Percentiles rank a stretch among this genome's conserved stretches.
Evolutionary conservation across 768 basidiomycete species (phyloP).

Genomic region (Boletus rex-veris): DNA sequence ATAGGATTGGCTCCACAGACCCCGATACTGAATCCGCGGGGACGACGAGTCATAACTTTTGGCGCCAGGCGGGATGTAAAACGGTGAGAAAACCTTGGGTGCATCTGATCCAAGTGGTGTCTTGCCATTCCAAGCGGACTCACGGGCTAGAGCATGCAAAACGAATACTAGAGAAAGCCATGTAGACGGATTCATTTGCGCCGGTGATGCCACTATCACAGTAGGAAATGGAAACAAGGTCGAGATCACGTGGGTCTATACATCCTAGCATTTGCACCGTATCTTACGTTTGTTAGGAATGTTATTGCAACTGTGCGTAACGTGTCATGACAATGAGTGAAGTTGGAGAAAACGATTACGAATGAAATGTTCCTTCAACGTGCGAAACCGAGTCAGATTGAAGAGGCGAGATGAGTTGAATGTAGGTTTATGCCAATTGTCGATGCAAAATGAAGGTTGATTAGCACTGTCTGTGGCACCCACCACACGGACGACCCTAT

Average conservation of each 20-base stretch:
- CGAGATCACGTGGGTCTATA: conserved; percentile 21
- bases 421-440: conserved; percentile 28
- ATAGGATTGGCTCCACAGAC: conserved; percentile 54
- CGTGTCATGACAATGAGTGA: conserved; percentile 27
- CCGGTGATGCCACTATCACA: not conserved
- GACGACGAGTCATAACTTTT: conserved; percentile 70
- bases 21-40: conserved; percentile 59
- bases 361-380: conserved; percentile 27
- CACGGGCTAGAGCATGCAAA: conserved; percentile 15
- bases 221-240: not conserved
- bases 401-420: conserved; percentile 25
- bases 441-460: conserved; percentile 26
- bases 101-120: conserved; percentile 45
- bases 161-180: conserved; percentile 8
- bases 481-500: conserved; percentile 27
- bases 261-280: no score
- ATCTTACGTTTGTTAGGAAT: conserved; percentile 16
- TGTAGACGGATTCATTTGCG: conserved; percentile 4
- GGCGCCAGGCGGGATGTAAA: conserved; percentile 70
- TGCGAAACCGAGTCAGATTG: conserved; percentile 19
- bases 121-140: conserved; percentile 71
- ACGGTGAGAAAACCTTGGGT: conserved; percentile 54
- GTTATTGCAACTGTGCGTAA: conserved; percentile 33
- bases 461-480: conserved; percentile 15
- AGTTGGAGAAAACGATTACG: conserved; percentile 16